Percentiles rank a stretch among this genome's conserved stretches.
Evolutionary conservation across 495 filamentous ascomycete species (phyloP).

Genomic region (Penicillium flavigenum): DNA sequence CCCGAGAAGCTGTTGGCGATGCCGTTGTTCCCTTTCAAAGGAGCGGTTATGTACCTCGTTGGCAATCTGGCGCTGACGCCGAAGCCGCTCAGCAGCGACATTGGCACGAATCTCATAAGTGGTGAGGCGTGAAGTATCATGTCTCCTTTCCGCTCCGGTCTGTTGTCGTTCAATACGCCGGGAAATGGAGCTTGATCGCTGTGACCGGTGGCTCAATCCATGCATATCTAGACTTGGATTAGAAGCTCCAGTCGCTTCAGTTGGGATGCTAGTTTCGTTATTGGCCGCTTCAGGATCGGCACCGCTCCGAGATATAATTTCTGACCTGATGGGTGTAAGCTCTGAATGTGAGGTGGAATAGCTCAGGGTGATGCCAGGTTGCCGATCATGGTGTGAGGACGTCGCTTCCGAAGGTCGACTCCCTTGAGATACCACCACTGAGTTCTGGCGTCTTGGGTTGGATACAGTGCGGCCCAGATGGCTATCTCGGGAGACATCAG

Average conservation of each 20-base stretch:
- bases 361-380: conserved; percentile 37
- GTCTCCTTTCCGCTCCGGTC: conserved; percentile 26
- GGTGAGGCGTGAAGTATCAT: conserved; percentile 33
- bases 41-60: conserved; percentile 41
- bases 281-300: conserved; percentile 19
- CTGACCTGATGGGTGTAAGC: conserved; percentile 26
- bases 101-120: conserved; percentile 41
- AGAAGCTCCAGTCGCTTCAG: background rate
- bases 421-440: conserved; percentile 47
- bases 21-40: conserved; percentile 34
- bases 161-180: conserved; percentile 33
- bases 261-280: conserved; percentile 18
- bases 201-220: conserved; percentile 28
- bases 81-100: conserved; percentile 43
- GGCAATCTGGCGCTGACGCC: conserved; percentile 41
- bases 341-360: conserved; percentile 43
- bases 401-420: conserved; percentile 24
- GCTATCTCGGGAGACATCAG: conserved; percentile 31
- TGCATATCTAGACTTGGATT: conserved; percentile 15
- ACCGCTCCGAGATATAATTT: conserved; percentile 21
- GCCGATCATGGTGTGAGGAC: conserved; percentile 31
- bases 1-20: conserved; percentile 35
- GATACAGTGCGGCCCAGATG: conserved; percentile 29
- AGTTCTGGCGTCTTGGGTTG: conserved; percentile 44
- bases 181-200: conserved; percentile 37